These are phyloP conservation scores for Penicillium psychrosexuale DNA, from an alignment of 2,329 filamentous ascomycete genomes.

Conservation along the genomic window DNA sequence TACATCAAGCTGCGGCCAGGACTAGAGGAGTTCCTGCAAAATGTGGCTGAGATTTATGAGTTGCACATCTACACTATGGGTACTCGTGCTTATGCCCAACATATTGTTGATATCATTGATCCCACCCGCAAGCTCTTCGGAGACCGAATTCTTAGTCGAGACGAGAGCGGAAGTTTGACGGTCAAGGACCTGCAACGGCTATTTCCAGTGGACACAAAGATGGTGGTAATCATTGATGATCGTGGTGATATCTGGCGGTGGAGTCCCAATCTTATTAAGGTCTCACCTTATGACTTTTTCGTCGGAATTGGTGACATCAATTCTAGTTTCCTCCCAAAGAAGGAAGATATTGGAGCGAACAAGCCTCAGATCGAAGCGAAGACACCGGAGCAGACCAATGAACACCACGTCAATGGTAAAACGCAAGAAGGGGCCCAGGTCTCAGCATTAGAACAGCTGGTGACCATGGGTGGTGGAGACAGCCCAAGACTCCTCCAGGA, in stretches of 20 bases:
- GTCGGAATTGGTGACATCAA: slow-evolving; percentile 98
- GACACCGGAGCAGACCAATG: slow-evolving; percentile 22
- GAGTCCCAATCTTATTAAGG: slow-evolving; percentile 88
- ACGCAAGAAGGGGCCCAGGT: slow-evolving; percentile 35
- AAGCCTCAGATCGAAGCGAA: slow-evolving; percentile 36
- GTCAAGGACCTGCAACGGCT: slow-evolving; percentile 85
- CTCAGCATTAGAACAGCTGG: slow-evolving; percentile 68
- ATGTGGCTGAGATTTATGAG: slow-evolving; percentile 79
- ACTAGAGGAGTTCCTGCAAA: slow-evolving; percentile 72
- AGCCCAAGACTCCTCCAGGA: slow-evolving; percentile 66
- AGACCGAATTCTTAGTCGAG: slow-evolving; percentile 90
- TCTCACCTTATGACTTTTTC: slow-evolving; percentile 95
- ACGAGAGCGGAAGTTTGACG: slow-evolving; percentile 91
- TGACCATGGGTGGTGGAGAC: slow-evolving; percentile 70
- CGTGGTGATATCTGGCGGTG: slow-evolving; percentile 95
- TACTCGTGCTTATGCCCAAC: slow-evolving; percentile 89
- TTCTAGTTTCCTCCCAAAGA: slow-evolving; percentile 90
- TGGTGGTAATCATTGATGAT: slow-evolving; percentile 99
- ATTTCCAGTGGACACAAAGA: slow-evolving; percentile 95
- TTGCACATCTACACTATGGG: slow-evolving; percentile 99
- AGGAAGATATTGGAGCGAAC: slow-evolving; percentile 52
- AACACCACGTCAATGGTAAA: slow-evolving; percentile 36
- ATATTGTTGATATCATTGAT: slow-evolving; percentile 90
- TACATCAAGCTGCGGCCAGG: slow-evolving; percentile 97
- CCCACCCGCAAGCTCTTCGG: slow-evolving; percentile 86